Percentiles rank a stretch among this genome's conserved stretches.
Conservation (phyloP, 75 land plant genomes). For the Pinus tabuliformis region DNA sequence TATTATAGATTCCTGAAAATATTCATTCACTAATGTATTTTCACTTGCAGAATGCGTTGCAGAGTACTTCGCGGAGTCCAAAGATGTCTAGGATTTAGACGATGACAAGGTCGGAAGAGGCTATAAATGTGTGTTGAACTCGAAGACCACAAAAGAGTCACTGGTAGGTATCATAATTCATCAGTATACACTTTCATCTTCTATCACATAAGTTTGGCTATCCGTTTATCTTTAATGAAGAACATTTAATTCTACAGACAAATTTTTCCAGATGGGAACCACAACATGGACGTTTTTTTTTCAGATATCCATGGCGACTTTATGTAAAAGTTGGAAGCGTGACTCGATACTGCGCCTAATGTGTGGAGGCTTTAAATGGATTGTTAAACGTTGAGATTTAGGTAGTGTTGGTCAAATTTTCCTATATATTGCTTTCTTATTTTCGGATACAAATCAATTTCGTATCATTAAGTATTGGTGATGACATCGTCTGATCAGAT, state of each 20-base stretch:
- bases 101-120: slow-evolving; percentile 1
- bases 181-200: not conserved
- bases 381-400: slow-evolving; percentile 14
- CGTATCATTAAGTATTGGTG: not conserved
- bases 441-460: not conserved
- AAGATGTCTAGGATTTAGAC: not conserved
- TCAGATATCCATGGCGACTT: slow-evolving; percentile 63
- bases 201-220: not conserved
- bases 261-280: slow-evolving; percentile 90
- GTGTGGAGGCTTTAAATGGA: slow-evolving; percentile 46
- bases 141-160: slow-evolving; percentile 52
- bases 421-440: not conserved
- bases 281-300: slow-evolving; percentile 44
- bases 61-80: not conserved
- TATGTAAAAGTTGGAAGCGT: slow-evolving; percentile 63
- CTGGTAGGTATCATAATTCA: slow-evolving; percentile 26
- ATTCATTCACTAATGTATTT: not conserved
- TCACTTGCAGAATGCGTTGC: not conserved
- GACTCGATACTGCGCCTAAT: slow-evolving; percentile 66
- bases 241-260: slow-evolving; percentile 25
- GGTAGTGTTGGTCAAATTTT: not conserved
- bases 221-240: not conserved
- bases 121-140: too few relatives aligned
- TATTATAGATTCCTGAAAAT: too few relatives aligned
- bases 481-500: not conserved